A percentile compares a stretch with the other conserved stretches of the same genome.
Evolutionary conservation across 2,329 filamentous ascomycete genomes (phyloP).

Genomic region (Cordyceps farinosa): DNA sequence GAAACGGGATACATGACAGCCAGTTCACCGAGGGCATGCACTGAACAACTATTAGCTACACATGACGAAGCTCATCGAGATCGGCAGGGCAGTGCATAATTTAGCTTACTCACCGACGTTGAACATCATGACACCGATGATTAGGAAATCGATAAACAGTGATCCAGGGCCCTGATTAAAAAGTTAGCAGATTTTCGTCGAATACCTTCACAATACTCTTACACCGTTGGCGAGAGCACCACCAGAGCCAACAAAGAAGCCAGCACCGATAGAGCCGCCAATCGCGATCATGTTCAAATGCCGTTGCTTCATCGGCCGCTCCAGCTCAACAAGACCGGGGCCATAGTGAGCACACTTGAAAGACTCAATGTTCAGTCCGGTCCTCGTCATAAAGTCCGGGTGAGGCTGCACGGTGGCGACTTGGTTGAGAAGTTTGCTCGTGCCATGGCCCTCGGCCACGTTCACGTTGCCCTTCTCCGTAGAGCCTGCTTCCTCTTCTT

Average conservation of each 20-base stretch:
- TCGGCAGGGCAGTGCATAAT: background rate
- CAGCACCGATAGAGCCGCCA: conserved; percentile 53
- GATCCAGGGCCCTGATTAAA: conserved; percentile 38
- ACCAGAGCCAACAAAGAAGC: conserved; percentile 60
- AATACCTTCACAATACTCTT: conserved; percentile 19
- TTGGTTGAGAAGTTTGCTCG: conserved; percentile 6
- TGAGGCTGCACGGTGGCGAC: conserved; percentile 14
- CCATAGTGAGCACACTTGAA: conserved; percentile 37
- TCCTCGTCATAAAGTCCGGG: conserved; percentile 34
- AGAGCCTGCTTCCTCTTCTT: conserved; percentile 13
- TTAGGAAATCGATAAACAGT: conserved; percentile 47
- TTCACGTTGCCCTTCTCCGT: conserved; percentile 3
- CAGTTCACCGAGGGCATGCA: conserved; percentile 59
- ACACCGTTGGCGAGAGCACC: conserved; percentile 46
- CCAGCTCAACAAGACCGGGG: conserved; percentile 33
- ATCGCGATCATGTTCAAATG: conserved; percentile 60
- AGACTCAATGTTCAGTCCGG: conserved; percentile 36
- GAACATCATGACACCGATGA: conserved; percentile 59
- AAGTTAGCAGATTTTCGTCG: background rate
- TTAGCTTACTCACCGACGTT: conserved; percentile 40
- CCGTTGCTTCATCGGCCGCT: conserved; percentile 47
- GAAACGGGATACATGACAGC: conserved; percentile 55
- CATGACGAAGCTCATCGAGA: background rate
- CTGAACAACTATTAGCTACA: conserved; percentile 21
- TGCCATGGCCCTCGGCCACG: conserved; percentile 1